A percentile compares a stretch with the other conserved stretches of the same genome.
Conservation (phyloP, 179 eudicot species). For the Beta macrorhiza region DNA sequence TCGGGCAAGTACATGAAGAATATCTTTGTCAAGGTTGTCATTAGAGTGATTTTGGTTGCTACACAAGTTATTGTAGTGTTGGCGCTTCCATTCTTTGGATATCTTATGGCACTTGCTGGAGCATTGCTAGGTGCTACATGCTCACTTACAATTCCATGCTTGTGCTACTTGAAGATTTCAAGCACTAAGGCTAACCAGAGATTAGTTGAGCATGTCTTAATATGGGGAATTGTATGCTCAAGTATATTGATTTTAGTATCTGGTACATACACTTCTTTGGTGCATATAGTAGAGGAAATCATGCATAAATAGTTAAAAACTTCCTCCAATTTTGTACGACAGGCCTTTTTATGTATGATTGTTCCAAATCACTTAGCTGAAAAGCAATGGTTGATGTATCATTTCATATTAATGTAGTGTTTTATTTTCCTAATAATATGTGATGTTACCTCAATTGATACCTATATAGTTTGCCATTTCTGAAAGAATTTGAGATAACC, state of each 20-base stretch:
- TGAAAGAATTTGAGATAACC: too few relatives aligned
- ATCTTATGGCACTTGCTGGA: neutral
- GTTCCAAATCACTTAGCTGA: too few relatives aligned
- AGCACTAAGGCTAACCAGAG: neutral
- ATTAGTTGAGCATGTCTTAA: neutral
- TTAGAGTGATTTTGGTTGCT: neutral
- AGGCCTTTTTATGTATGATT: too few relatives aligned
- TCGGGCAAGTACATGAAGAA: neutral
- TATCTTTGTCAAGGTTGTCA: neutral
- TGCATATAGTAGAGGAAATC: conserved; percentile 33
- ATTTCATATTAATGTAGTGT: too few relatives aligned
- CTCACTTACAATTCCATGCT: conserved; percentile 4
- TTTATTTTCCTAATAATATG: too few relatives aligned
- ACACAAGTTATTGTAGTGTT: neutral
- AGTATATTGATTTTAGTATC: conserved; percentile 40
- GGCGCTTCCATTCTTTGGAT: neutral
- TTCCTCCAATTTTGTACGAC: too few relatives aligned
- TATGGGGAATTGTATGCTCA: conserved; percentile 30
- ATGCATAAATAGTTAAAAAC: neutral
- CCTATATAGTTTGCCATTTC: too few relatives aligned
- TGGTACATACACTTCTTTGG: conserved; percentile 47
- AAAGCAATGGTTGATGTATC: too few relatives aligned
- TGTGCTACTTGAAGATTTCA: conserved; percentile 1
- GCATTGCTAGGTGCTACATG: neutral
- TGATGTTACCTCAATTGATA: too few relatives aligned